Evolutionary conservation across 805 yeast species (phyloP).

Genomic region (Candida hispaniensis): DNA sequence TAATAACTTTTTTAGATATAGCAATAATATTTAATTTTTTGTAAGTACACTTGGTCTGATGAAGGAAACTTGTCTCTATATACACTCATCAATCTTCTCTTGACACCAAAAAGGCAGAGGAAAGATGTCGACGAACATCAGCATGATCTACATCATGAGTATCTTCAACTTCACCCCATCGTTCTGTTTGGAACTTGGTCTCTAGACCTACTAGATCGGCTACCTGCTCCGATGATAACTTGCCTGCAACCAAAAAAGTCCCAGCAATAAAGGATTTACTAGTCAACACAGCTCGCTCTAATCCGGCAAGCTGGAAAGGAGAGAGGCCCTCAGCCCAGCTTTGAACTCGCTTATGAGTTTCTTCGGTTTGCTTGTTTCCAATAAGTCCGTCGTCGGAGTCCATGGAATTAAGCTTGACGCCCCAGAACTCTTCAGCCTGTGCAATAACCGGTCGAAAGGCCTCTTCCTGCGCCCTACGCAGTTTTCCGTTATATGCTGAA

Average conservation of each 20-base stretch:
- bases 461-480: slow-evolving; percentile 71
- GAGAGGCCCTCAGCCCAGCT: slow-evolving; percentile 55
- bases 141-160: slow-evolving; percentile 96
- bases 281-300: slow-evolving; percentile 79
- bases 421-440: slow-evolving; percentile 51
- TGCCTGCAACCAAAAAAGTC: slow-evolving; percentile 42
- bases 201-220: slow-evolving; percentile 74
- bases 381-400: slow-evolving; percentile 78
- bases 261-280: slow-evolving; percentile 85
- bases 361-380: slow-evolving; percentile 62
- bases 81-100: no score
- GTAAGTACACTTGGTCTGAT: no score
- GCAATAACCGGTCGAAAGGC: slow-evolving; percentile 63
- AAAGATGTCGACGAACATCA: slow-evolving; percentile 71
- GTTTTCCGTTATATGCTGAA: slow-evolving; percentile 70
- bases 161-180: slow-evolving; percentile 98
- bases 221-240: slow-evolving; percentile 50
- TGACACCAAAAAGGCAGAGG: no score
- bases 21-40: no score
- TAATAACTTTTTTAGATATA: slow-evolving; percentile 2
- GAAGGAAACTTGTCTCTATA: no score
- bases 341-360: slow-evolving; percentile 49
- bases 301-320: slow-evolving; percentile 70
- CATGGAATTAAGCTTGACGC: slow-evolving; percentile 42
- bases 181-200: slow-evolving; percentile 67